Evolutionary conservation across 352 stramenopile species (phyloP), one percentile per base, ranked within the genome.

Genomic region (Blastocystis sp.): DNA sequence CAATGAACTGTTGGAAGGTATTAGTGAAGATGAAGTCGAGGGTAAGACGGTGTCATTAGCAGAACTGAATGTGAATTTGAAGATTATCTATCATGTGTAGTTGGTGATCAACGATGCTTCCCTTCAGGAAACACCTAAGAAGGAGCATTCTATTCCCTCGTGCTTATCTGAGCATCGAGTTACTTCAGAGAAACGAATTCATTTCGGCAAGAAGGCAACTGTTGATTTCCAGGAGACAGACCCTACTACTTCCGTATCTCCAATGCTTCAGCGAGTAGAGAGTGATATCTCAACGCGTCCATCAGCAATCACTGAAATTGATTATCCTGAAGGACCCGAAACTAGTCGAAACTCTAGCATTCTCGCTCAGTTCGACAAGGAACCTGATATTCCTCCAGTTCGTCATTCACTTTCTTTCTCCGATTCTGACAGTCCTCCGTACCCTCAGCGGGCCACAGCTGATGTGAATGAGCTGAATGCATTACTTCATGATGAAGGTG

Each of bases 271-370:
- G 24, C 70, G 44, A 30, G 70, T 62, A 17, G 70, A 81, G 11
- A 62, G 40, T 54, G 44, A 81, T 40, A 35, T 81, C 22, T 64
- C 70, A 27, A 81, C 70, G 0, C 6, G 33, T 62, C 44, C 40
- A 15, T 64, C 70, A 15, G 70, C 70, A 33, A 19, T 81, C 22
- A 64, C 70, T 17, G 70, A 81, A 56, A 27, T 59, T 33, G 70
- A 60, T 33, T 64, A 40, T 13, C 70, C 70, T 33, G 70, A 81
- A n/a, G 40, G 27, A 35, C 70, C 27, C 4, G 70, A 81, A 37
- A 81, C 70, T 9, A 59, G 35, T 40, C 70, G 70, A 27, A 81
- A 81, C 70, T 51, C 70, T 11, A 81, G 70, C 42, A 59, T 59
- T 81, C 44, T 81, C 4, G 42, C 70, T 22, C 70, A 81, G 42